Evolutionary conservation across 192 early-diverging fungal genomes (phyloP).

Genomic region (Backusella luteola): DNA sequence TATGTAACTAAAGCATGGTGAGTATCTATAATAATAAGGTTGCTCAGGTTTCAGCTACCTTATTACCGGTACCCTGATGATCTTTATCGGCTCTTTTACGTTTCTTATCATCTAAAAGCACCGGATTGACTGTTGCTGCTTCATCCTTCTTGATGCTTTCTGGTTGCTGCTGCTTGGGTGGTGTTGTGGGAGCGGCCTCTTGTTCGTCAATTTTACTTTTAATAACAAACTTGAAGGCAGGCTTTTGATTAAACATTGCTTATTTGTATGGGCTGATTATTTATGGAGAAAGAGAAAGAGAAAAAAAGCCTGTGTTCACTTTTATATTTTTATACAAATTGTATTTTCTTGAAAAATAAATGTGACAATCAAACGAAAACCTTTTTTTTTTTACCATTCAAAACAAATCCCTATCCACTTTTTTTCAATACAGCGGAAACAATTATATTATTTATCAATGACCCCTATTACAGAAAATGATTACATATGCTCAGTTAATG

Average conservation of each 20-base stretch:
- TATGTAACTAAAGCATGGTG: slow-evolving; percentile 9
- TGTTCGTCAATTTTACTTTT: not conserved
- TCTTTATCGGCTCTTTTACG: slow-evolving; percentile 21
- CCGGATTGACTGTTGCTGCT: not conserved
- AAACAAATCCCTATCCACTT: too few species aligned
- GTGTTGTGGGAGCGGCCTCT: not conserved
- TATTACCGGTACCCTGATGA: not conserved
- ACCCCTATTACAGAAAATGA: too few species aligned
- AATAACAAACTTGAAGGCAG: slow-evolving; percentile 20
- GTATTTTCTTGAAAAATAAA: too few species aligned
- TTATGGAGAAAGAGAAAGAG: not conserved
- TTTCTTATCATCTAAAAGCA: slow-evolving; percentile 11
- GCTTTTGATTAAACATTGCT: slow-evolving; percentile 14
- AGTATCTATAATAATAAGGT: not conserved
- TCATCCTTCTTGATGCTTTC: not conserved
- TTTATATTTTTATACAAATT: too few species aligned
- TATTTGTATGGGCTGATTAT: not conserved
- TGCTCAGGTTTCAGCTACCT: not conserved
- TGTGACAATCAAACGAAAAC: too few species aligned
- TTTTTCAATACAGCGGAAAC: too few species aligned
- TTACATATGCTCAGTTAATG: too few species aligned
- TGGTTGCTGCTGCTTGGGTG: not conserved
- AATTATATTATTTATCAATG: too few species aligned
- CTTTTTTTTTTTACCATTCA: too few species aligned
- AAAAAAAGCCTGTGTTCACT: not conserved